A percentile compares a stretch with the other conserved stretches of the same genome.
Conservation (phyloP, 768 basidiomycete species). For the Leccinum sublutescens region DNA sequence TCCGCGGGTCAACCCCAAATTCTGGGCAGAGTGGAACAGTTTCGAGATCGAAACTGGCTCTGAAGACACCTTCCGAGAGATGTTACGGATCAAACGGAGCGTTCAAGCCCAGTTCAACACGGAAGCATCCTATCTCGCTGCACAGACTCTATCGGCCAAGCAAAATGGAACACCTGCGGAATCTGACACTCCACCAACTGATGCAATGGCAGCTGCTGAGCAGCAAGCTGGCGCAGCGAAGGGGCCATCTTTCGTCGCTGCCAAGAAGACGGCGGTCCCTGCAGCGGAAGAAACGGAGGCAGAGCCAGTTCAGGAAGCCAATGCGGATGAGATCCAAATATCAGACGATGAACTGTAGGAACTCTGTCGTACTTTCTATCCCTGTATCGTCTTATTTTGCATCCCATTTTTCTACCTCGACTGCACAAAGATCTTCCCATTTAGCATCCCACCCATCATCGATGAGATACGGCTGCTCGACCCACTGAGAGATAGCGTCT, state of each 20-base stretch:
- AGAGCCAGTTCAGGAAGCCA: constrained; percentile 36
- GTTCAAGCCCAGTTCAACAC: constrained; percentile 99
- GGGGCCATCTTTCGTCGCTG: constrained; percentile 77
- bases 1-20: constrained; percentile 84
- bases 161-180: constrained; percentile 51
- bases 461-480: constrained; percentile 63
- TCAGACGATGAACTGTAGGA: constrained; percentile 70
- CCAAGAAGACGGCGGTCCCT: constrained; percentile 51
- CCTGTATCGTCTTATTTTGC: constrained; percentile 26
- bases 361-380: constrained; percentile 14
- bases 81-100: constrained; percentile 94
- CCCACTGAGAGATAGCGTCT: constrained; percentile 62
- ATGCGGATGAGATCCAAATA: constrained; percentile 86
- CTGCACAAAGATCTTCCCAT: constrained; percentile 78
- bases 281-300: constrained; percentile 40
- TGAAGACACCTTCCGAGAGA: constrained; percentile 96
- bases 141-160: constrained; percentile 76
- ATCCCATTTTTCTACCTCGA: constrained; percentile 76
- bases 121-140: constrained; percentile 89
- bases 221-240: constrained; percentile 54
- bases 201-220: constrained; percentile 89
- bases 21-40: constrained; percentile 96
- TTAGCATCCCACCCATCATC: constrained; percentile 66
- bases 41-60: constrained; percentile 99
- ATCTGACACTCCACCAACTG: constrained; percentile 43